Base-by-base conservation (phyloP, 2,329 filamentous ascomycete genomes). In the Fusarium sp. region DNA sequence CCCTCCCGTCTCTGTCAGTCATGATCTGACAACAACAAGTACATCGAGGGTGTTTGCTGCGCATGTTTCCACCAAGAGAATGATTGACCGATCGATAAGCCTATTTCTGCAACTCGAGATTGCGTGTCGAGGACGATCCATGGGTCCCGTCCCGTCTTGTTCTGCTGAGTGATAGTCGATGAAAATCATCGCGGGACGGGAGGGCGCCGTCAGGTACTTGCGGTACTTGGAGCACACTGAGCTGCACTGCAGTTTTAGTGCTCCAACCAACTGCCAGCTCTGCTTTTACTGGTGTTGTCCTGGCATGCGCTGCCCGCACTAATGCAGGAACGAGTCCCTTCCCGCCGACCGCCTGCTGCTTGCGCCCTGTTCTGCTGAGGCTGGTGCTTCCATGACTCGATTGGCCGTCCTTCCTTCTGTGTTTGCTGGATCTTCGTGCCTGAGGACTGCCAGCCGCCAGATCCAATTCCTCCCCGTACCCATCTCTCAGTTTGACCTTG, bases 321-420 rank as follows among this genome's bases (percentile, higher is more conserved):
- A 75, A 74, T 75, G 73, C 73, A 75, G 73, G 73, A 75, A 75
- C 73, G 70, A 66, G 59, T 59, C 46, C 63, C 64, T 59, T 65
- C 65, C 67, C 62, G 65, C 60, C 53, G 55, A 56, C 67, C 56
- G 61, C 60, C 50, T 54, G 36, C 61, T 48, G 30, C 18, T 39
- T 39, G 47, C 23, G n/a, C 16, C 36, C 27, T 40, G 23, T 23
- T 23, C 36, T 27, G 34, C 48, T 51, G 34, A 44, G 23, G n/a
- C 47, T 60, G 36, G 18, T 52, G 46, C 27, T 31, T 46, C 39
- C 55, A 31, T 58, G 43, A 31, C 37, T 54, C 34, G 30, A 47
- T 46, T 50, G 59, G 59, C 23, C 58, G 13, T 36, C 11, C 23
- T 31, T 28, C 31, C 12, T 50, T 23, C 27, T 36, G 37, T 43